Conservation (phyloP, 2,329 filamentous ascomycete species). For the Purpureocillium takamizusanense region DNA sequence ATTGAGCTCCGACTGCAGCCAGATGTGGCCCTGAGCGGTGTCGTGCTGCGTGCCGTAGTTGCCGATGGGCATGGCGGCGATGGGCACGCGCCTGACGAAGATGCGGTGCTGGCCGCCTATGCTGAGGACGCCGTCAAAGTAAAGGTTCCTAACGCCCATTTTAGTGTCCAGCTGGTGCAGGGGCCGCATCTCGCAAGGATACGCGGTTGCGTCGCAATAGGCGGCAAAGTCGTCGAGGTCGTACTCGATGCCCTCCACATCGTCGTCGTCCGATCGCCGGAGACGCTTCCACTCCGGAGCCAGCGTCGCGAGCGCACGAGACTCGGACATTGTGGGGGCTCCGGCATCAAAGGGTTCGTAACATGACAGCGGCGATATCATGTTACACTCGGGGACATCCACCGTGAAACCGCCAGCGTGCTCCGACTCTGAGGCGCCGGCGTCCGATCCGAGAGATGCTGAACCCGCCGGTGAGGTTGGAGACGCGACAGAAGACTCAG, state of each 20-base stretch:
- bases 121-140: conserved; percentile 53
- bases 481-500: too few relatives aligned
- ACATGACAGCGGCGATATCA: conserved; percentile 17
- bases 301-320: conserved; percentile 4
- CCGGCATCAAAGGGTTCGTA: conserved; percentile 22
- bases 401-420: conserved; percentile 7
- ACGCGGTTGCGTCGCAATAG: conserved; percentile 32
- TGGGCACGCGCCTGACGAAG: conserved; percentile 48
- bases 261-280: conserved; percentile 9
- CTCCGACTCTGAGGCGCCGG: not conserved
- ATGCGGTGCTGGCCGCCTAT: conserved; percentile 29
- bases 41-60: conserved; percentile 47
- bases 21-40: conserved; percentile 46
- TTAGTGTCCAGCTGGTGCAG: conserved; percentile 41
- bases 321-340: conserved; percentile 13
- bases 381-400: conserved; percentile 16
- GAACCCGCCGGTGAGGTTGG: too few relatives aligned
- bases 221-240: conserved; percentile 49
- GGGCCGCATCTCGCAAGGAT: conserved; percentile 41
- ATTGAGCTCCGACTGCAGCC: conserved; percentile 49
- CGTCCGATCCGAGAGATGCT: not conserved
- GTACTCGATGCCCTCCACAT: conserved; percentile 41
- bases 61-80: conserved; percentile 53
- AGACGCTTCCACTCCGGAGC: conserved; percentile 6
- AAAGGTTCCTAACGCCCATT: conserved; percentile 27